phyloP scores from a whole-genome alignment of 208 protist genomes.

The Jaenimonas drosophilae region DNA sequence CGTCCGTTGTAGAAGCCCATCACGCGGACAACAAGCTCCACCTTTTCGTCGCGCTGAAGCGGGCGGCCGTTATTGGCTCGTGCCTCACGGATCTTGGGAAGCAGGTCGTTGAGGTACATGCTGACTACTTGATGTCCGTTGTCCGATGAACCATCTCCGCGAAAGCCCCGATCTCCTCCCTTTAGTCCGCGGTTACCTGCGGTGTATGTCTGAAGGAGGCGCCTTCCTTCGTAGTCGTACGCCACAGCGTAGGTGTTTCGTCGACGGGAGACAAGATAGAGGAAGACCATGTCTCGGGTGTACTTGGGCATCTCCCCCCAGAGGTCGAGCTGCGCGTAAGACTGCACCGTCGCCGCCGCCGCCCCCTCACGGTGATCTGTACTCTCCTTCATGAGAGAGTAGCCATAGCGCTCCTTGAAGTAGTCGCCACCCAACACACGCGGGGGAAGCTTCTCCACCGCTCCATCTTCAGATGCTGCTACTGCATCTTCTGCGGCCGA shows the following conservation, averaged over 20 bases:
- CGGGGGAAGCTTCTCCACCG: constrained; percentile 21
- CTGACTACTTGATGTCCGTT: constrained; percentile 84
- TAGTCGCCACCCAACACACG: constrained; percentile 69
- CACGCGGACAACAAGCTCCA: constrained; percentile 83
- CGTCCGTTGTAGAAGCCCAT: constrained; percentile 89
- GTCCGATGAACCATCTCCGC: constrained; percentile 70
- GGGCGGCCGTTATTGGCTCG: constrained; percentile 40
- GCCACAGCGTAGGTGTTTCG: constrained; percentile 86
- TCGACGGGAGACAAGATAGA: constrained; percentile 76
- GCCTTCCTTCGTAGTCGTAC: constrained; percentile 76
- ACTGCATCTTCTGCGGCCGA: not conserved
- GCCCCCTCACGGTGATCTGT: not conserved
- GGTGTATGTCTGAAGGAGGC: constrained; percentile 71
- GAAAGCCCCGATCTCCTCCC: constrained; percentile 77
- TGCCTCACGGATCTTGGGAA: constrained; percentile 62
- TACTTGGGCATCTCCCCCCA: constrained; percentile 90
- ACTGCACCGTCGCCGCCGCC: not conserved
- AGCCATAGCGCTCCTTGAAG: constrained; percentile 72
- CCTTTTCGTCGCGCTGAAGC: constrained; percentile 54
- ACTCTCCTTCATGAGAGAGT: constrained; percentile 56
- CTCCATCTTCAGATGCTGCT: not conserved
- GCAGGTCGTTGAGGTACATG: constrained; percentile 80
- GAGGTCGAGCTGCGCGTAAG: constrained; percentile 77
- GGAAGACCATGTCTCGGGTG: constrained; percentile 67
- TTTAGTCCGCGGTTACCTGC: constrained; percentile 83